Conservation (phyloP, 2,329 filamentous ascomycete species). For the Cercospora zeae-maydis region DNA sequence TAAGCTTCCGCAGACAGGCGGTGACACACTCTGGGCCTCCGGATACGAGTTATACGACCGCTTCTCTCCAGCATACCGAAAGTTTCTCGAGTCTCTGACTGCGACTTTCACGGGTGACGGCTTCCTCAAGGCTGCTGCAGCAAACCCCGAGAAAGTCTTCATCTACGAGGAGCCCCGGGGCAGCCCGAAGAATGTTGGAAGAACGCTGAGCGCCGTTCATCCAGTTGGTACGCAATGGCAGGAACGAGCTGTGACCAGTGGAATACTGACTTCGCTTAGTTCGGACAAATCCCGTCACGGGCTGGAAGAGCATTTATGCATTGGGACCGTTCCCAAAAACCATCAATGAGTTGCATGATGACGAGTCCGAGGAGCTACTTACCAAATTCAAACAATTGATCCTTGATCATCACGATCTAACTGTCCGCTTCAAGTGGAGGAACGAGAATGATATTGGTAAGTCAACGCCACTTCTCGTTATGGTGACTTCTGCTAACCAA, state of each 20-base stretch:
- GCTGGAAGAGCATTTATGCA: constrained; percentile 60
- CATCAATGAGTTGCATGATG: constrained; percentile 50
- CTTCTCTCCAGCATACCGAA: constrained; percentile 54
- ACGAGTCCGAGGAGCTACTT: constrained; percentile 28
- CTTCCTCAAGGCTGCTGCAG: constrained; percentile 37
- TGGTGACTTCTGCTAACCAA: constrained; percentile 34
- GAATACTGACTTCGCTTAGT: constrained; percentile 30
- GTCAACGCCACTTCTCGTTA: constrained; percentile 5
- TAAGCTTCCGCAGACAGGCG: constrained; percentile 54
- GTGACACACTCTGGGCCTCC: constrained; percentile 63
- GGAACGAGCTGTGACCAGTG: no score
- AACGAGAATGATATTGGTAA: constrained; percentile 48
- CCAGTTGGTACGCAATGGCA: constrained; percentile 41
- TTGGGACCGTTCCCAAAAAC: constrained; percentile 55
- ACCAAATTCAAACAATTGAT: constrained; percentile 36
- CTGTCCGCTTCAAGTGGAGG: constrained; percentile 50
- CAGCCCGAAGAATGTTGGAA: constrained; percentile 26
- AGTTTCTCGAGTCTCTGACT: constrained; percentile 58
- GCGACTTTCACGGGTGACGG: constrained; percentile 45
- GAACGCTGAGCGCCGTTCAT: constrained; percentile 34
- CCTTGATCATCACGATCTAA: constrained; percentile 50
- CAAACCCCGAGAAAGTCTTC: constrained; percentile 22
- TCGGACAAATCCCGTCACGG: constrained; percentile 58
- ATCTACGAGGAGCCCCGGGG: constrained; percentile 28
- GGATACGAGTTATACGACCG: constrained; percentile 66